These are phyloP conservation scores for Pichia inconspicua DNA, from an alignment of 1,139 yeast genomes.

Conservation along the genomic window DNA sequence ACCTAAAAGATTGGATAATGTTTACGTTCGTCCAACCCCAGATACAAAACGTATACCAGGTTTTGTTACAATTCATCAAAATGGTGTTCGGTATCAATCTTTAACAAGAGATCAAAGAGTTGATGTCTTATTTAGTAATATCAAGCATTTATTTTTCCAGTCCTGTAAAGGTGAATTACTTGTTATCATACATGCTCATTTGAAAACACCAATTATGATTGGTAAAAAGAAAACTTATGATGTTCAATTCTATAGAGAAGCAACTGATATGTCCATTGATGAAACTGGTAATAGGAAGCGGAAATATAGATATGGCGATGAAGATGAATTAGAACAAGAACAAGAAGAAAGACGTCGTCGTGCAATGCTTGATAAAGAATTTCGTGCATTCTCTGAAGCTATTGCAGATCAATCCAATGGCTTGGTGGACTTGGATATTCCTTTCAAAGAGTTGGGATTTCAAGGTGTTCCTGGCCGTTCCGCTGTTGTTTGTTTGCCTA, in stretches of 20 bases:
- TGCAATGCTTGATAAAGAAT: constrained; percentile 85
- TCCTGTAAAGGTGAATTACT: constrained; percentile 93
- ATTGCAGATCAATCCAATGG: constrained; percentile 85
- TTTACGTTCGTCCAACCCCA: constrained; percentile 90
- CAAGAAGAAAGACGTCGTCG: constrained; percentile 96
- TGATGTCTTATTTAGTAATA: constrained; percentile 82
- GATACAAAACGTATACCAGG: constrained; percentile 95
- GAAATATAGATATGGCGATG: constrained; percentile 91
- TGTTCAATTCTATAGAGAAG: constrained; percentile 93
- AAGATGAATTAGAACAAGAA: constrained; percentile 96
- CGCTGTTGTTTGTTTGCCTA: constrained; percentile 92
- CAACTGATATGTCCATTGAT: constrained; percentile 92
- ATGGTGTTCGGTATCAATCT: constrained; percentile 90
- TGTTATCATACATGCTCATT: constrained; percentile 86
- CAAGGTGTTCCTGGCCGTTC: constrained; percentile 97
- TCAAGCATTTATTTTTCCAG: constrained; percentile 90
- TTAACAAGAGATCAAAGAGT: constrained; percentile 79
- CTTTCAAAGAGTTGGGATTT: constrained; percentile 94
- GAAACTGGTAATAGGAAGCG: constrained; percentile 94
- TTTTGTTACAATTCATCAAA: constrained; percentile 83
- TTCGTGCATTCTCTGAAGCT: constrained; percentile 79
- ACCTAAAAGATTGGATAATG: constrained; percentile 79
- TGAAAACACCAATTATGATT: constrained; percentile 87
- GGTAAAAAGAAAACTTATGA: constrained; percentile 95
- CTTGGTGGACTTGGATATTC: constrained; percentile 78